phyloP scores from a whole-genome alignment of 2,329 filamentous ascomycete species.

The Sporothrix sp. region DNA sequence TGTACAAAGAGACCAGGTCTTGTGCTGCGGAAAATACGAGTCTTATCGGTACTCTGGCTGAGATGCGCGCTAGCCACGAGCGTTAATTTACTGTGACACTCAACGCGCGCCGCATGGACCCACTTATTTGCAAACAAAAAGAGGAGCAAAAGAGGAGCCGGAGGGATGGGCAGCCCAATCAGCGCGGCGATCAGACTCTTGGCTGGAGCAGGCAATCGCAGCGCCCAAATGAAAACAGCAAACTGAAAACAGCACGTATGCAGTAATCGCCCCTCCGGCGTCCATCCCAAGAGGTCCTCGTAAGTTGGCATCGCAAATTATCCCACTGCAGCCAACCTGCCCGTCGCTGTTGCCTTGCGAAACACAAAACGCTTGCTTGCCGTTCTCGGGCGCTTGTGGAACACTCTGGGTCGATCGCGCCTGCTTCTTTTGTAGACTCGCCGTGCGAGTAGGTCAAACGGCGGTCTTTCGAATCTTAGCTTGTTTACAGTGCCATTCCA shows the following conservation, averaged over 20 bases:
- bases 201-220: not conserved
- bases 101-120: not conserved
- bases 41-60: not conserved
- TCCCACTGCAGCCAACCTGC: not conserved
- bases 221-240: not conserved
- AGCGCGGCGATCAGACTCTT: slow-evolving; percentile 26
- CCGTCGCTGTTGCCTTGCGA: slow-evolving; percentile 8
- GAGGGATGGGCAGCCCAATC: slow-evolving; percentile 25
- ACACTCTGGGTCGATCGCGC: not conserved
- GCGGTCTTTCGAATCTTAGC: no score
- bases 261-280: slow-evolving; percentile 16
- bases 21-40: no score
- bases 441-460: no score
- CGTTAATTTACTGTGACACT: slow-evolving; percentile 8
- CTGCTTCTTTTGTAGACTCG: not conserved
- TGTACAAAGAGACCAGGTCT: not conserved
- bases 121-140: not conserved
- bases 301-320: not conserved
- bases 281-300: not conserved
- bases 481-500: not conserved
- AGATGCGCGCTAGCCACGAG: slow-evolving; percentile 10
- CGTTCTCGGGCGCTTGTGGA: not conserved
- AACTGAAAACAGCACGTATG: not conserved
- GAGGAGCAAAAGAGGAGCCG: not conserved
- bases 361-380: not conserved